Evolutionary conservation across 352 stramenopile species (phyloP), one percentile per base, ranked within the genome.

Genomic region (Globisporangium nagaii): DNA sequence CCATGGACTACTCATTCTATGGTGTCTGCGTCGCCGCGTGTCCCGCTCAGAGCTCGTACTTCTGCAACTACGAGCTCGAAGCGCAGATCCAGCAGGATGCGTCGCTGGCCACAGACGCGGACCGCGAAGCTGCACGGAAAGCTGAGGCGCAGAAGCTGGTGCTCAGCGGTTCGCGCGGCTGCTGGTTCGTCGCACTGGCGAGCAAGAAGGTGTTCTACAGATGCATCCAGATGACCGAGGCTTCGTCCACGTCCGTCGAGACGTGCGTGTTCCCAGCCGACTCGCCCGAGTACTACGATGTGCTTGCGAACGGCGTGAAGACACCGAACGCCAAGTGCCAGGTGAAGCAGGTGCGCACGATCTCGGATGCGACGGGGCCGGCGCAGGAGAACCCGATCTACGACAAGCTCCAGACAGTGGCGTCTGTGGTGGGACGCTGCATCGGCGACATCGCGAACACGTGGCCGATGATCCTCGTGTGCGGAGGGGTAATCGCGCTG

Each of bases 1-100:
- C 71, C n/a, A 68, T 63, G 0, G 63, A 83, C 46, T 73, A 78
- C 28, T 71, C 69, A 0, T 93, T 90, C 51, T 92, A 86, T 46
- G 83, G 84, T 3, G 59, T 90, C 11, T 94, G 84, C 25, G 83
- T 93, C 1, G 32, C 58, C 2, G 55, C 24, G 2, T 94, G 83
- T 53, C 84, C 83, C 0, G n/a, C 27, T 6, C 48, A 53, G 13
- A 62, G 56, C 22, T 70, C 67, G 2, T 90, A 86, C 54, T 76
- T 94, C 22, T 94, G 84, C 63, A 83, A 85, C 52, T 87, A 93
- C 52, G 60, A 93, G 36, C 76, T 70, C 28, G 82, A 91, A 60
- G 66, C 69, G 8, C 53, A 66, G 24, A 70, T 94, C 22, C 55
- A 68, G 35, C 58, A 39, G 5, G 75, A 86, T 53, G 32, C 60